These are phyloP conservation scores for Diaporthe citriasiana DNA, from an alignment of 2,329 filamentous ascomycete genomes.

Conservation along the genomic window DNA sequence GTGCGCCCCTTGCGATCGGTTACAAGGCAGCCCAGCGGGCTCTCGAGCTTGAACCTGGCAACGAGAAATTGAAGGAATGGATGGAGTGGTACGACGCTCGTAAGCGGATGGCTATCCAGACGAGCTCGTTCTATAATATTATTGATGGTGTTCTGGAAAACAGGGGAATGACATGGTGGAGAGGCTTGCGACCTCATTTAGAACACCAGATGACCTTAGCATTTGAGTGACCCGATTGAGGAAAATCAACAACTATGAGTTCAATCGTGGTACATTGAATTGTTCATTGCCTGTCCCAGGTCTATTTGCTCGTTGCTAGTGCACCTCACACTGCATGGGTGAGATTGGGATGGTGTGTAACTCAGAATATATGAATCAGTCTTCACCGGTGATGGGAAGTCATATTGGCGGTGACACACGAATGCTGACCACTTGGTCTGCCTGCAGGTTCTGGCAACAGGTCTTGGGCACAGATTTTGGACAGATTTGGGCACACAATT, in stretches of 20 bases:
- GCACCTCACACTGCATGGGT: not conserved
- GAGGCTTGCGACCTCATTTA: too few relatives aligned
- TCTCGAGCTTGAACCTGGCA: not conserved
- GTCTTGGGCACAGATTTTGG: not conserved
- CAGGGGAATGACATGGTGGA: not conserved
- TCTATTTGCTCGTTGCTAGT: not conserved
- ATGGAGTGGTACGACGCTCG: not conserved
- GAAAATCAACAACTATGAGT: not conserved
- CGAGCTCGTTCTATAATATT: fast-evolving
- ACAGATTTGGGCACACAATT: not conserved
- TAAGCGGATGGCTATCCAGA: too few relatives aligned
- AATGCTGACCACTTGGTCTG: not conserved
- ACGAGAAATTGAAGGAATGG: too few relatives aligned
- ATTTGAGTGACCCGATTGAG: not conserved
- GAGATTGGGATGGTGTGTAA: not conserved
- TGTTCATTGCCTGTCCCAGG: not conserved
- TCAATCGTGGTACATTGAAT: not conserved
- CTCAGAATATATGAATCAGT: not conserved
- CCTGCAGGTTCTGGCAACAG: not conserved
- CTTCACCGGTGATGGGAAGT: not conserved
- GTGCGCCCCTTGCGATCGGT: not conserved
- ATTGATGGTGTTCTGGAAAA: not conserved
- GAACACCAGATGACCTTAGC: not conserved
- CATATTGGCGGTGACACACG: not conserved
- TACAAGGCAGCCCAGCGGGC: not conserved